These are phyloP conservation scores for Sphagnum contortum DNA, from an alignment of 225 moss, liverwort and hornwort genomes.

Conservation along the genomic window DNA sequence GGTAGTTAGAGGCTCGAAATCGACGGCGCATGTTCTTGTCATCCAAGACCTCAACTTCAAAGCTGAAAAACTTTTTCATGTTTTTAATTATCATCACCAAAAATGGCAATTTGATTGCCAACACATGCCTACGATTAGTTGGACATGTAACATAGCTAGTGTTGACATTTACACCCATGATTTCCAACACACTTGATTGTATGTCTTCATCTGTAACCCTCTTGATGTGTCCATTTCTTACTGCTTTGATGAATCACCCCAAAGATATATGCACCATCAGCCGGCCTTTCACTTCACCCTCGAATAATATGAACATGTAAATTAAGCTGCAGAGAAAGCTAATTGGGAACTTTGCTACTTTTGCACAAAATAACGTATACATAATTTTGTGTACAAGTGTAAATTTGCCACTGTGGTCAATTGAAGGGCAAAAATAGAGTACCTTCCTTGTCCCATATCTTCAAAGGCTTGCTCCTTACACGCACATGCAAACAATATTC, in stretches of 20 bases:
- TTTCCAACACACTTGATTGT: conserved; percentile 87
- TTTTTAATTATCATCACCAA: conserved; percentile 93
- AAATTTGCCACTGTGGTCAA: background rate
- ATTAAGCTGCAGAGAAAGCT: too few species aligned
- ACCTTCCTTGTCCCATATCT: conserved; percentile 96
- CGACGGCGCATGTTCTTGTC: conserved; percentile 73
- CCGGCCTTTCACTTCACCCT: too few species aligned
- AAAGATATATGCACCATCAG: too few species aligned
- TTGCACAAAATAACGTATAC: too few species aligned
- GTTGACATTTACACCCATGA: conserved; percentile 91
- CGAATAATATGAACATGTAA: too few species aligned
- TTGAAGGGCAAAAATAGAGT: conserved; percentile 8
- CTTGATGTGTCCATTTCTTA: conserved; percentile 84
- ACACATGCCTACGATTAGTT: conserved; percentile 49
- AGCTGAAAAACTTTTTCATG: conserved; percentile 80
- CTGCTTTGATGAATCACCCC: conserved; percentile 9
- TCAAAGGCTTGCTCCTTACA: conserved; percentile 72
- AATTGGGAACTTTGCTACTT: too few species aligned
- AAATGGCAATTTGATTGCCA: conserved; percentile 80
- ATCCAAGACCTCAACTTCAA: conserved; percentile 90
- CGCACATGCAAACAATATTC: background rate
- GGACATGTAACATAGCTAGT: conserved; percentile 81
- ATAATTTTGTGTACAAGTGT: too few species aligned
- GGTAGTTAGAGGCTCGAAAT: conserved; percentile 89
- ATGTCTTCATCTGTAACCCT: conserved; percentile 89